Evolutionary conservation across 2,329 filamentous ascomycete genomes (phyloP), one percentile per base, ranked within the genome.

Genomic region (Aureobasidium sp.): DNA sequence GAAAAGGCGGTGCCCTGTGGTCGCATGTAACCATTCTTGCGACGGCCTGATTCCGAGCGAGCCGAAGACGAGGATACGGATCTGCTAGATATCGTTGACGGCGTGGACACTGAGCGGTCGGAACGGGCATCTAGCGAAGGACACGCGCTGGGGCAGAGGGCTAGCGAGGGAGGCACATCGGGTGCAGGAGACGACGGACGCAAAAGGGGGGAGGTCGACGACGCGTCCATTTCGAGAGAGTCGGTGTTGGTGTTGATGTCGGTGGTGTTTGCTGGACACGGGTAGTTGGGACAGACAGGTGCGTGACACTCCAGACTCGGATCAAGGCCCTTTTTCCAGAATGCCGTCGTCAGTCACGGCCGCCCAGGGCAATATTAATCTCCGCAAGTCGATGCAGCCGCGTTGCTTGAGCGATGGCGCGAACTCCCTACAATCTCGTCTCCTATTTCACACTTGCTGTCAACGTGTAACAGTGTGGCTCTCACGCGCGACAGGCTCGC

Each of bases 1-100:
- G 94, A 90, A 73, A 97, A 99, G 69, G 91, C 84, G 55, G 89
- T 95, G 58, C 86, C 89, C 71, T 91, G 88, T 0, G 92, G 91
- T 53, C 92, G 84, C 76, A 95, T 89, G 75, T 93, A 96, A 45
- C 92, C 92, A 64, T 91, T 83, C 67, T 89, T 81, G 62, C 84
- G 75, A 61, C 75, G 71, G 13, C 75, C 71, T 63, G 75, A 74
- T 66, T 78, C 77, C 10, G 76, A 78, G 8, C 81, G 61, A 83
- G 84, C 29, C 9, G 83, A 86, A 63, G 72, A 68, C 4, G 76
- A 78, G 37, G 79, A 81, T 53, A 80, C 74, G 45, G 78, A 79
- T 61, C 70, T 65, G 45, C 64, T 67, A 6, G 70, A 72, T 9
- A 66, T 63, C 1, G 67, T 79, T 72, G 77, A 85, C 7, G 55